A percentile compares a stretch with the other conserved stretches of the same genome.
These are phyloP conservation scores for Xerocomus potaroensis DNA, from an alignment of 768 basidiomycete genomes.

Conservation along the genomic window DNA sequence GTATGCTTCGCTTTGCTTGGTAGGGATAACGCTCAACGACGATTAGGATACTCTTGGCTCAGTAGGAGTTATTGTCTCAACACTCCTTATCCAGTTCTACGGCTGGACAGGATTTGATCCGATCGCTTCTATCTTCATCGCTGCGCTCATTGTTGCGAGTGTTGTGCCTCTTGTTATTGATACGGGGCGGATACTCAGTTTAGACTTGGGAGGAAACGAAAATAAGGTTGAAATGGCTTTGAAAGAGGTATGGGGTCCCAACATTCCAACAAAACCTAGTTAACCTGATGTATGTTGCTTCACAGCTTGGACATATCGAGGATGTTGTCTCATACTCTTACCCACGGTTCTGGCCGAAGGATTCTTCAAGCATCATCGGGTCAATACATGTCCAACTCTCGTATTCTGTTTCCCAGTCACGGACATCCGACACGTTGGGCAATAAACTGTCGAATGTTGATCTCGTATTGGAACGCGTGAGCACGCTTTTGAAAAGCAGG, in stretches of 20 bases:
- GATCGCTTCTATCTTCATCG: conserved; percentile 95
- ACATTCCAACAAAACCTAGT: not conserved
- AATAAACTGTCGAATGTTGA: conserved; percentile 37
- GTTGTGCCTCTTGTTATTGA: conserved; percentile 95
- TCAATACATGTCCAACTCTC: conserved; percentile 90
- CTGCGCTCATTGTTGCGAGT: conserved; percentile 89
- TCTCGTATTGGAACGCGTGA: conserved; percentile 71
- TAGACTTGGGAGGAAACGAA: conserved; percentile 75
- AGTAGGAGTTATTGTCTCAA: conserved; percentile 97
- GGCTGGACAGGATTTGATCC: conserved; percentile 99
- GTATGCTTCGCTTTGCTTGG: conserved; percentile 39
- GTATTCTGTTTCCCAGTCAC: conserved; percentile 54
- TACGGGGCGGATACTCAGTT: conserved; percentile 79
- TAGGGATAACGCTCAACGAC: conserved; percentile 6
- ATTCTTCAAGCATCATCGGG: conserved; percentile 78
- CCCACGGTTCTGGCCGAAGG: conserved; percentile 95
- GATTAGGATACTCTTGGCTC: conserved; percentile 89
- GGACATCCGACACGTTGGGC: conserved; percentile 40
- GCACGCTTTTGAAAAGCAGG: conserved; percentile 60
- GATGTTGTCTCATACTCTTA: conserved; percentile 78
- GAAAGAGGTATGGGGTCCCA: conserved; percentile 47
- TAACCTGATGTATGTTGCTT: not conserved
- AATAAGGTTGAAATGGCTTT: conserved; percentile 53
- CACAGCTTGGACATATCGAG: conserved; percentile 66
- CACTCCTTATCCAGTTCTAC: conserved; percentile 89